Percentiles rank a stretch among this genome's conserved stretches.
phyloP scores from a whole-genome alignment of 2,329 filamentous ascomycete genomes.

The Didymella lethalis region DNA sequence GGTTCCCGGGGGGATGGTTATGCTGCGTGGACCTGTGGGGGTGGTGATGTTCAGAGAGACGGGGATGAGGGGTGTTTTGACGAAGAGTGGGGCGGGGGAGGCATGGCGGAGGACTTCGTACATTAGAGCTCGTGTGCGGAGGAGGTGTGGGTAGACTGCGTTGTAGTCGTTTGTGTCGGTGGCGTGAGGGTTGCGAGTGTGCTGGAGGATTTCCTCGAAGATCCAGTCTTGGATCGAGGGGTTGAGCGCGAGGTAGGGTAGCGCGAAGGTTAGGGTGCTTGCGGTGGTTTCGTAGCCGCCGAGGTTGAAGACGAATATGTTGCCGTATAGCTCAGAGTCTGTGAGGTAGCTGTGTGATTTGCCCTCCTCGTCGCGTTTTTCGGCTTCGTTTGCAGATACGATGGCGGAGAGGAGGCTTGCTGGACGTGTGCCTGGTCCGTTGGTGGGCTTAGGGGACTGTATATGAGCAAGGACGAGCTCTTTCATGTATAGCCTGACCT shows the following conservation, averaged over 20 bases:
- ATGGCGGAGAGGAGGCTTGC: slow-evolving; percentile 38
- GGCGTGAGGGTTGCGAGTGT: neutral
- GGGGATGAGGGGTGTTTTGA: slow-evolving; percentile 18
- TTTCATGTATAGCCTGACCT: slow-evolving; percentile 31
- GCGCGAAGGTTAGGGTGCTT: slow-evolving; percentile 53
- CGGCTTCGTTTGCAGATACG: slow-evolving; percentile 28
- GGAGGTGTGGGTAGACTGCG: slow-evolving; percentile 47
- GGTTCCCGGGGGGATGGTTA: slow-evolving; percentile 21
- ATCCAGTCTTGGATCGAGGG: slow-evolving; percentile 59
- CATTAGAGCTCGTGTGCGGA: slow-evolving; percentile 53
- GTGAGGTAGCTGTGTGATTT: slow-evolving; percentile 16
- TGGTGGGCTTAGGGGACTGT: slow-evolving; percentile 17
- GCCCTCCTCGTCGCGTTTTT: slow-evolving; percentile 21
- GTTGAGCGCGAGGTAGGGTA: slow-evolving; percentile 56
- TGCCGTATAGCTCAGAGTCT: slow-evolving; percentile 58
- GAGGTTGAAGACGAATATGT: slow-evolving; percentile 59
- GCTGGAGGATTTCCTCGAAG: slow-evolving; percentile 49
- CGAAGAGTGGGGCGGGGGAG: slow-evolving; percentile 24
- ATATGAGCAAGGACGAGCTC: slow-evolving; percentile 27
- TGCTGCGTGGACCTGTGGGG: neutral
- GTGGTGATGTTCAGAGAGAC: slow-evolving; percentile 17
- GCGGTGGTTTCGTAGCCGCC: slow-evolving; percentile 63
- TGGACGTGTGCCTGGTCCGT: slow-evolving; percentile 4
- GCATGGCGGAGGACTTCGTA: slow-evolving; percentile 28
- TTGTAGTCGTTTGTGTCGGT: slow-evolving; percentile 44